phyloP scores from a whole-genome alignment of 2,329 filamentous ascomycete species.

The Botrytis tulipae region DNA sequence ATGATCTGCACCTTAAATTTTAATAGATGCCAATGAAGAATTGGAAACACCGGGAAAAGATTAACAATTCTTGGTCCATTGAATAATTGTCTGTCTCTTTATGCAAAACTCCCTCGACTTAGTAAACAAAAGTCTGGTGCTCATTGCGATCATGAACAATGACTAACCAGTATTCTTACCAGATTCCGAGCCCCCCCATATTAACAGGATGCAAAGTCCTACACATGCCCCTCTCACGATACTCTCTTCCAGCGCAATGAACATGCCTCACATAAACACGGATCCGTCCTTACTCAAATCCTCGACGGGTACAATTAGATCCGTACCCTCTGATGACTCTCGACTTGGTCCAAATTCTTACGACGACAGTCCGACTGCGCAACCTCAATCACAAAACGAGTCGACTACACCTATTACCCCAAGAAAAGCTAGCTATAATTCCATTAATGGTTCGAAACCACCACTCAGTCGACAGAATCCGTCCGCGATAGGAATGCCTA shows the following conservation, averaged over 20 bases:
- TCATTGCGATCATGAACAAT: constrained; percentile 4
- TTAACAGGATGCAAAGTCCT: constrained; percentile 10
- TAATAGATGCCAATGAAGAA: neutral
- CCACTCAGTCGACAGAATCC: constrained; percentile 32
- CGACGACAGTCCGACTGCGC: constrained; percentile 17
- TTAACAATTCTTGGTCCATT: neutral
- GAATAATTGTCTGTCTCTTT: constrained; percentile 4
- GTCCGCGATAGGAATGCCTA: constrained; percentile 20
- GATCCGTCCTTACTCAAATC: constrained; percentile 25
- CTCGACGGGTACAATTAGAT: constrained; percentile 33
- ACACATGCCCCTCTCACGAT: constrained; percentile 18
- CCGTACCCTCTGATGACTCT: constrained; percentile 33
- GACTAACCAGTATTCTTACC: constrained; percentile 7
- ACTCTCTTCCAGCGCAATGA: constrained; percentile 33
- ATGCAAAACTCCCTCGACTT: constrained; percentile 2
- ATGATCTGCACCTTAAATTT: constrained; percentile 7
- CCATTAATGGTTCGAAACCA: constrained; percentile 25
- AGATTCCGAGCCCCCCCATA: constrained; percentile 12
- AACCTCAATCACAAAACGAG: constrained; percentile 26
- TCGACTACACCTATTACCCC: constrained; percentile 27
- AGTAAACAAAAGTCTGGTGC: neutral
- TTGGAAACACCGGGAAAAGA: neutral
- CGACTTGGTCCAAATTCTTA: constrained; percentile 22
- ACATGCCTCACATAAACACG: constrained; percentile 25
- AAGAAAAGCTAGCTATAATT: constrained; percentile 24